Evolutionary conservation across 345 rosid genomes (phyloP).

Genomic region (Linum usitatissimum): DNA sequence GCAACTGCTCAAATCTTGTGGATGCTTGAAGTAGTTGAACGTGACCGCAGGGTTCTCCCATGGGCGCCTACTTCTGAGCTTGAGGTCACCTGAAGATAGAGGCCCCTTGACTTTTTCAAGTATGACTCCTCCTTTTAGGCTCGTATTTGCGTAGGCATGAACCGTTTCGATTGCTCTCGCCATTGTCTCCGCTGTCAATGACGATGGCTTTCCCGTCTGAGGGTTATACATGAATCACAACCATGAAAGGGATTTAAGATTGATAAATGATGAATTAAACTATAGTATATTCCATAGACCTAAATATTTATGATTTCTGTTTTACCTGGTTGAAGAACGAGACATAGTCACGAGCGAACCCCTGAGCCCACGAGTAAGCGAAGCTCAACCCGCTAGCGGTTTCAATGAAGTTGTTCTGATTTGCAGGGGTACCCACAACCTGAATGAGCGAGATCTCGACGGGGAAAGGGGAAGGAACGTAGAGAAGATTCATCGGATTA

Average conservation of each 20-base stretch:
- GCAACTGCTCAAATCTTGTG: constrained; percentile 48
- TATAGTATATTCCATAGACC: no score
- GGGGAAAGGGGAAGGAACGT: constrained; percentile 47
- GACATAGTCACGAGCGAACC: constrained; percentile 20
- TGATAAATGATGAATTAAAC: no score
- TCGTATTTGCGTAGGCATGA: constrained; percentile 25
- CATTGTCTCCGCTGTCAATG: constrained; percentile 20
- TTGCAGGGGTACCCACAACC: constrained; percentile 51
- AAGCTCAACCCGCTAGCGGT: constrained; percentile 47
- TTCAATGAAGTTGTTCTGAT: constrained; percentile 41
- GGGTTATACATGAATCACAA: no score
- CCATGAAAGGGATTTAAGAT: no score
- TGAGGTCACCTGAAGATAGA: constrained; percentile 46
- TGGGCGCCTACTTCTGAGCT: constrained; percentile 37
- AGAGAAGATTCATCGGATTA: constrained; percentile 60
- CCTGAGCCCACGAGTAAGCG: constrained; percentile 32
- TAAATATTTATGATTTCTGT: no score
- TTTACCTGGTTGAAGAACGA: constrained; percentile 35
- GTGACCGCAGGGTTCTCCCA: constrained; percentile 52
- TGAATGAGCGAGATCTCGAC: constrained; percentile 54
- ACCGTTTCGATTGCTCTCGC: constrained; percentile 24
- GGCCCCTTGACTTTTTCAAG: constrained; percentile 47
- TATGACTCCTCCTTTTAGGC: constrained; percentile 37
- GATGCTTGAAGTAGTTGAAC: constrained; percentile 64
- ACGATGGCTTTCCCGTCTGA: constrained; percentile 18